Evolutionary conservation across 1,139 yeast species (phyloP).

Genomic region (Debaryomycetaceae sp.): DNA sequence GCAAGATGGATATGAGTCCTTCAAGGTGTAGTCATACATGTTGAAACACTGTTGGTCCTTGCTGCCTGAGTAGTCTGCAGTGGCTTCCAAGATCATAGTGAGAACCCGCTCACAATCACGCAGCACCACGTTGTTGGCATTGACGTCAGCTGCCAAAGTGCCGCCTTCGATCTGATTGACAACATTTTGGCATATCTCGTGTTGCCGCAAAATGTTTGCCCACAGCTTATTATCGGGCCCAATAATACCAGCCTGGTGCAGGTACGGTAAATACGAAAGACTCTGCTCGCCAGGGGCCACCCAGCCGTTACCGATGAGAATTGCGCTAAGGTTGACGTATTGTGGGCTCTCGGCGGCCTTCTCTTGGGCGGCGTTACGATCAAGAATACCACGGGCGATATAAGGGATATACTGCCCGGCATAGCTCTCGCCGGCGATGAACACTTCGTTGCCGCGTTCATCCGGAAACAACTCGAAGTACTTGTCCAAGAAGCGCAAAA

Average conservation of each 20-base stretch:
- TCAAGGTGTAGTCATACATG: conserved; percentile 73
- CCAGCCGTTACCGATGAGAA: conserved; percentile 95
- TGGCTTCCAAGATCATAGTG: conserved; percentile 33
- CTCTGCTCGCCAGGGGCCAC: conserved; percentile 87
- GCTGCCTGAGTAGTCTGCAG: conserved; percentile 25
- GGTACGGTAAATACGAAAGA: conserved; percentile 73
- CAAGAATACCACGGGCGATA: conserved; percentile 61
- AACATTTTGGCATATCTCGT: conserved; percentile 59
- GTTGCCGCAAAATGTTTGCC: conserved; percentile 40
- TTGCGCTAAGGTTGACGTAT: conserved; percentile 51
- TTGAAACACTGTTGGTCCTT: conserved; percentile 57
- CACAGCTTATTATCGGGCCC: conserved; percentile 34
- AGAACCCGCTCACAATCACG: conserved; percentile 48
- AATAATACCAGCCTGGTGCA: conserved; percentile 57
- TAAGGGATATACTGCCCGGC: conserved; percentile 97
- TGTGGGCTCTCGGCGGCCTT: conserved; percentile 13
- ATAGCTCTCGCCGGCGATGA: conserved; percentile 90
- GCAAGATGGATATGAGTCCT: conserved; percentile 77
- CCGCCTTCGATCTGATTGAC: conserved; percentile 31
- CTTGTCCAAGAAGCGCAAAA: conserved; percentile 59
- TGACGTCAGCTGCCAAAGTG: conserved; percentile 18
- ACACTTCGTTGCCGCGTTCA: conserved; percentile 59
- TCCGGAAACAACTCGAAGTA: conserved; percentile 75
- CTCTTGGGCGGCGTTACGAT: conserved; percentile 31
- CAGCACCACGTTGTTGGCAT: conserved; percentile 29